Conservation (phyloP, 352 stramenopile species). For the Lagenidium giganteum region DNA sequence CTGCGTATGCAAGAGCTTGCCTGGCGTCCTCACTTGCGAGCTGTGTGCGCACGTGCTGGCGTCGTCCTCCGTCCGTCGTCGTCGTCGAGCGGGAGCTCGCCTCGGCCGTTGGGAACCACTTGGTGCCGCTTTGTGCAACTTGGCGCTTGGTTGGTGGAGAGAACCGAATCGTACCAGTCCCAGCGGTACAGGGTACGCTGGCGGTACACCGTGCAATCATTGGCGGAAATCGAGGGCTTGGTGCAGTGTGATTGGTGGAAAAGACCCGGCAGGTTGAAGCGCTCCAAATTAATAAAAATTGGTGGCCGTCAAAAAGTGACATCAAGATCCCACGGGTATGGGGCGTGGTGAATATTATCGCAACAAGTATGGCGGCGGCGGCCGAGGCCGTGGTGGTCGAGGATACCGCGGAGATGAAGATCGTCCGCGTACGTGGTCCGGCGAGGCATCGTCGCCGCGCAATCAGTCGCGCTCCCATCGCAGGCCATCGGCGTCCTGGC, state of each 20-base stretch:
- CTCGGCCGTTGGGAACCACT: too few species aligned
- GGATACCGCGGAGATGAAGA: slow-evolving; percentile 9
- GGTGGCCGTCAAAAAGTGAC: too few species aligned
- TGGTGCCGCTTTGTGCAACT: background rate
- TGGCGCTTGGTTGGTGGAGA: slow-evolving; percentile 4
- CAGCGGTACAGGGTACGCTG: slow-evolving; percentile 2
- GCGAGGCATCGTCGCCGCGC: slow-evolving; percentile 7
- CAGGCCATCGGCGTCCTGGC: slow-evolving; percentile 33
- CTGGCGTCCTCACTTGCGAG: background rate
- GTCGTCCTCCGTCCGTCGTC: too few species aligned
- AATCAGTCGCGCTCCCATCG: slow-evolving; percentile 5
- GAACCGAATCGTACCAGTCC: slow-evolving; percentile 1
- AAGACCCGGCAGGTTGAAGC: too few species aligned
- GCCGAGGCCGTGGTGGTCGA: slow-evolving; percentile 22
- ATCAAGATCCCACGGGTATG: too few species aligned
- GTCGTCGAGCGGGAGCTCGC: too few species aligned
- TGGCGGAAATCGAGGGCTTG: too few species aligned
- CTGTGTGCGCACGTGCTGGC: too few species aligned
- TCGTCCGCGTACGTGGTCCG: slow-evolving; percentile 6
- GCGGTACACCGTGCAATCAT: too few species aligned
- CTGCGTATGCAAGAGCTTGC: slow-evolving; percentile 17
- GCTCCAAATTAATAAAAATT: too few species aligned
- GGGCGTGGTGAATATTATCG: slow-evolving; percentile 86
- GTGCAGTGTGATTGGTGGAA: too few species aligned
- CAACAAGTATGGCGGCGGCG: slow-evolving; percentile 82